These are phyloP conservation scores for Teratosphaeriaceae sp. DNA, from an alignment of 2,329 filamentous ascomycete species.

Conservation along the genomic window DNA sequence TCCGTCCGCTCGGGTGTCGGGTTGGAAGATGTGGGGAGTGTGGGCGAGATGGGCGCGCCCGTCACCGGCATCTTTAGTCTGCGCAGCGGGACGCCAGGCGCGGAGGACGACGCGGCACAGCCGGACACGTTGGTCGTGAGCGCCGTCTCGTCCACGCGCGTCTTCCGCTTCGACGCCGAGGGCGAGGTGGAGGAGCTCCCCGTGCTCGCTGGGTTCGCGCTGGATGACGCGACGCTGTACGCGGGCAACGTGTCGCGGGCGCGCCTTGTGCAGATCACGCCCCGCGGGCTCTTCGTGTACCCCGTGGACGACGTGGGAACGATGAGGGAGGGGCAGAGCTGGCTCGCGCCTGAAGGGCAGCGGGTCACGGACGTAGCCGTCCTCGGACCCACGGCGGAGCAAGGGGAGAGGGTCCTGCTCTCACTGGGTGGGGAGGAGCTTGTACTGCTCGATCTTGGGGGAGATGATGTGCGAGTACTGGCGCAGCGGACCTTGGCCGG, in stretches of 20 bases:
- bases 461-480: slow-evolving; percentile 48
- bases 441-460: slow-evolving; percentile 55
- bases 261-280: slow-evolving; percentile 70
- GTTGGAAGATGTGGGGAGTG: slow-evolving; percentile 71
- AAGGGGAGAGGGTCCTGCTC: slow-evolving; percentile 60
- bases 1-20: slow-evolving; percentile 93
- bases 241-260: slow-evolving; percentile 56
- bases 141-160: slow-evolving; percentile 73
- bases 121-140: slow-evolving; percentile 73
- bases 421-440: slow-evolving; percentile 70
- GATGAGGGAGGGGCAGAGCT: slow-evolving; percentile 51
- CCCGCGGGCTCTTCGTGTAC: no score
- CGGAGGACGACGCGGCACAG: no score
- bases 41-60: slow-evolving; percentile 63
- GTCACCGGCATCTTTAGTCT: slow-evolving; percentile 38
- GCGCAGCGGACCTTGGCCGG: slow-evolving; percentile 55
- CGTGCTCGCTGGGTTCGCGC: slow-evolving; percentile 61
- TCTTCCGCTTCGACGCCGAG: slow-evolving; percentile 67
- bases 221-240: slow-evolving; percentile 67
- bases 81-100: slow-evolving; percentile 68
- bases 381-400: slow-evolving; percentile 70
- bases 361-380: slow-evolving; percentile 74
- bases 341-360: slow-evolving; percentile 44
- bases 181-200: slow-evolving; percentile 84
- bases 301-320: no score